Evolutionary conservation across 257 asterid species (phyloP), one percentile per base, ranked within the genome.

Genomic region (Salvia miltiorrhiza): DNA sequence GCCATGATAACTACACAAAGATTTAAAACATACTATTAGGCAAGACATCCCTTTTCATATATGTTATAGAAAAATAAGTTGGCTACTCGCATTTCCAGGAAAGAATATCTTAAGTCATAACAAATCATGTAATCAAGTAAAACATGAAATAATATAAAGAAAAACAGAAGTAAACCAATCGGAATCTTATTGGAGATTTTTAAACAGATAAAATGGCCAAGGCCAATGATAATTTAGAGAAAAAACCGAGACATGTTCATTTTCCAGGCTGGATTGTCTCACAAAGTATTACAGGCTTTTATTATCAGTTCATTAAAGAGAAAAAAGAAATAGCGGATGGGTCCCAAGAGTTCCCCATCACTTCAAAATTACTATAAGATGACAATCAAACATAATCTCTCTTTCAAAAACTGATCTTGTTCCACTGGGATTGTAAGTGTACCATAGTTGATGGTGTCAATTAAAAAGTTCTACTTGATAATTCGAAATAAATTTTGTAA

Each of bases 1-100:
- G 85, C 93, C 93, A 87, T 88, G 70, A 73, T 45, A 28, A 66
- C 97, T 91, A 84, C 59, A 78, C 57, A 80, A 68, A 26, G 69
- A 71, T n/a, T 48, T 63, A 65, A 50, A 8, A 28, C 4, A 48
- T 50, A 14, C 55, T 54, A 17, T 41, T 67, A 57, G 63, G 33
- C 13, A 50, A 35, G 40, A 9, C 40, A 35, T 35, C 1, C 40
- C 7, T 5, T 28, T 28, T 28, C 4, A 5, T 35, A 35, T 35
- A 5, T 35, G 40, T 8, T 35, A 35, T 35, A 35, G 40, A 35
- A 35, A 35, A 35, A 35, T 9, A 35, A 35, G 40, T 35, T 35
- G 48, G 20, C 11, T 8, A 45, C 67, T 21, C 19, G 45, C 20
- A 50, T 26, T 53, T 48, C 9, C 23, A 16, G 64, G 10, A 53